Evolutionary conservation across 2,329 filamentous ascomycete genomes (phyloP).

Genomic region (Endothia cerciana): DNA sequence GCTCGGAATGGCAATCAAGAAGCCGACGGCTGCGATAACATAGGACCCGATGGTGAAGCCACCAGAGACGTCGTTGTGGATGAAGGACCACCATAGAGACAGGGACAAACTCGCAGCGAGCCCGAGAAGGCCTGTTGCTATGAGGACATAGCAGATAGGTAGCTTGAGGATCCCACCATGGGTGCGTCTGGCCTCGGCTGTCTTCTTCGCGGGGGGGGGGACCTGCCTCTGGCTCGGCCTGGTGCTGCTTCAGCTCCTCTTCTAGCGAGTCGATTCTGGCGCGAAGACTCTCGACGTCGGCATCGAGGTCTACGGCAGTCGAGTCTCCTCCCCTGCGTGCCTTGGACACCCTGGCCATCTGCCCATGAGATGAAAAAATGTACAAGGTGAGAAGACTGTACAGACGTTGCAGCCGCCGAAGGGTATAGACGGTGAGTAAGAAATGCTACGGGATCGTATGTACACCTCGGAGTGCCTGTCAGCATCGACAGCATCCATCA

Average conservation of each 20-base stretch:
- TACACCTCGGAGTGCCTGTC: neutral
- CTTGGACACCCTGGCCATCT: neutral
- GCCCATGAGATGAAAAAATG: neutral
- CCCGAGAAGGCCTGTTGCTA: conserved; percentile 1
- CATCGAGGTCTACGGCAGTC: neutral
- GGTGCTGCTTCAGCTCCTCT: neutral
- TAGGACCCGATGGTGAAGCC: neutral
- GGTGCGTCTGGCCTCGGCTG: neutral
- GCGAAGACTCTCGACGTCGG: neutral
- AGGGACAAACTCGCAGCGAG: neutral
- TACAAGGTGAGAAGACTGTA: neutral
- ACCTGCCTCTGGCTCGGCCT: neutral
- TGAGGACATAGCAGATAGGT: conserved; percentile 7
- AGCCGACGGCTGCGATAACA: conserved; percentile 4
- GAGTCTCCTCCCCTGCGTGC: neutral
- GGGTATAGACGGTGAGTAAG: no score
- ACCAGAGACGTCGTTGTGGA: conserved; percentile 13
- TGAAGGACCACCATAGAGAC: conserved; percentile 8
- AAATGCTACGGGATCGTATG: neutral
- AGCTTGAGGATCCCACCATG: neutral
- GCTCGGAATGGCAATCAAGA: neutral
- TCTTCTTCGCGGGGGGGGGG: neutral
- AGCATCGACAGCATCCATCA: neutral
- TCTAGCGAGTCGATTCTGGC: neutral
- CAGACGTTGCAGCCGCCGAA: no score